Percentiles rank a stretch among this genome's conserved stretches.
Conservation (phyloP, 768 basidiomycete species). For the Suillus cothurnatus region DNA sequence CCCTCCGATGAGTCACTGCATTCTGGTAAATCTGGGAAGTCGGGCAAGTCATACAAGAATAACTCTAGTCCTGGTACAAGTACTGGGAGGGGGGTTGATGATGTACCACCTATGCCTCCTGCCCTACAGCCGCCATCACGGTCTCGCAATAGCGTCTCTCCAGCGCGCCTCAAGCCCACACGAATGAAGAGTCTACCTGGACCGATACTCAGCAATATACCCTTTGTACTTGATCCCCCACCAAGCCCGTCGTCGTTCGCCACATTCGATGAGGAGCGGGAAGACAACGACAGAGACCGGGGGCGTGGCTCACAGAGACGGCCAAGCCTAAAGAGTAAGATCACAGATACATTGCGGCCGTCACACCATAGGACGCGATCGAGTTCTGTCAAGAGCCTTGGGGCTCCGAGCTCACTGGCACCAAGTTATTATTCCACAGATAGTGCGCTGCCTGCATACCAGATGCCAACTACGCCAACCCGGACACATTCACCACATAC, state of each 20-base stretch:
- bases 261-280: conserved; percentile 26
- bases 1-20: conserved; percentile 44
- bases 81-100: conserved; percentile 18
- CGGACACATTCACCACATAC: conserved; percentile 26
- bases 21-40: conserved; percentile 40
- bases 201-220: conserved; percentile 21
- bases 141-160: neutral
- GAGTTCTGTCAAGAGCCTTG: conserved; percentile 34
- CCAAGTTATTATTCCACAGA: conserved; percentile 26
- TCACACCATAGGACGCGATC: conserved; percentile 36
- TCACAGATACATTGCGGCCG: conserved; percentile 34
- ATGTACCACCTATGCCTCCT: conserved; percentile 33
- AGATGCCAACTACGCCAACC: conserved; percentile 13
- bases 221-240: conserved; percentile 25
- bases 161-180: conserved; percentile 21
- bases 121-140: conserved; percentile 6
- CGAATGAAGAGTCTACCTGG: conserved; percentile 58
- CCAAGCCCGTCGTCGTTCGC: conserved; percentile 31
- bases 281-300: conserved; percentile 25
- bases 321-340: conserved; percentile 34
- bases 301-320: conserved; percentile 31
- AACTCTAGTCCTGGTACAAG: conserved; percentile 8
- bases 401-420: conserved; percentile 31
- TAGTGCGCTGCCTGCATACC: conserved; percentile 23
- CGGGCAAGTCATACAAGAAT: conserved; percentile 33